Evolutionary conservation across 257 asterid genomes (phyloP), one percentile per base, ranked within the genome.

Genomic region (Capsicum baccatum): DNA sequence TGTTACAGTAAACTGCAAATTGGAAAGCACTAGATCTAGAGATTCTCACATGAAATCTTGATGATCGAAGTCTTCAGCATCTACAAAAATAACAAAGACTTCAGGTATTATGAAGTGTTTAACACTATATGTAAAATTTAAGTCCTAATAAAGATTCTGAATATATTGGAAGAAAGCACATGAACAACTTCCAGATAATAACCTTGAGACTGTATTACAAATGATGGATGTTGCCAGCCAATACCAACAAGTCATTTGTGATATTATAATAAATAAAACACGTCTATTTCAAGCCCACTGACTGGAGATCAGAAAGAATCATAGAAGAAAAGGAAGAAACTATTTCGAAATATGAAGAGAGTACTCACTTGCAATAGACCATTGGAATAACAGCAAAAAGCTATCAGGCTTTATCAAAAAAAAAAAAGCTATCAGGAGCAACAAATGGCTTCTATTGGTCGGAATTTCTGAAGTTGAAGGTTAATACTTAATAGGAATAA

Each of bases 351-450:
- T 82, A 83, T 78, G 76, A 39, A 85, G 83, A 33, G 59, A 50
- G 39, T 42, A 90, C 98, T 92, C 83, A 93, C 98, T 39, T 94
- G 91, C 89, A 90, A 52, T 90, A 78, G 84, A 92, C 64, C 6
- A 97, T 92, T 39, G 99, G 99, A 81, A 94, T 90, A 78, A 96
- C 98, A 73, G 94, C 97, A 85, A 90, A 9, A 91, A 83, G 87
- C 37, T 88, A 94, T 90, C 99, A 96, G 90, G 44, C 33, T 26
- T 26, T 26, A 26, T 26, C 33, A 26, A 26, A 26, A 26, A 26
- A 26, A 26, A 84, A 90, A 9, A 91, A 83, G 87, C 37, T 88
- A 94, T 90, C 99, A 96, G 90, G 44, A 93, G 83, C 82, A 84
- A 88, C 86, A 96, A 35, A 89, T 90, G 56, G 92, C 92, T 39